Conservation (phyloP, 805 yeast species). For the Candida orba region DNA sequence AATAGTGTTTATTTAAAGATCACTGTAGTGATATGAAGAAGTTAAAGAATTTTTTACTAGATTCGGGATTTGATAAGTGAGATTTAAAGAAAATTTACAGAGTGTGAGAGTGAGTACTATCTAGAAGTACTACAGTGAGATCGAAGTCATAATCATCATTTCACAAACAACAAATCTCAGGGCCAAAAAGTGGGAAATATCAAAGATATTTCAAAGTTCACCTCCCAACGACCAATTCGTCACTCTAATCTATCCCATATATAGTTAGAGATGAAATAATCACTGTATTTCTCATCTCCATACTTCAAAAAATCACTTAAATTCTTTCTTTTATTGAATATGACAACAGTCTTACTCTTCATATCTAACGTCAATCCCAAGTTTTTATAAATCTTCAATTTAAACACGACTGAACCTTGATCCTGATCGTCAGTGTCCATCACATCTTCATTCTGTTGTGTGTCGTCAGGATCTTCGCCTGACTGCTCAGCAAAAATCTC, state of each 20-base stretch:
- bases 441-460: slow-evolving; percentile 28
- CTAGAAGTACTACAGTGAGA: too few species aligned
- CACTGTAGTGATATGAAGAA: too few species aligned
- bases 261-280: slow-evolving; percentile 64
- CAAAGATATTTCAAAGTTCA: background rate
- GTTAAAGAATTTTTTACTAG: too few species aligned
- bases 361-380: slow-evolving; percentile 49
- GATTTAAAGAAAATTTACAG: too few species aligned
- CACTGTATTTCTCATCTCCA: slow-evolving; percentile 46
- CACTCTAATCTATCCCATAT: slow-evolving; percentile 56
- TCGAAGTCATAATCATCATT: too few species aligned
- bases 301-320: slow-evolving; percentile 44
- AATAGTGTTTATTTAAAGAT: too few species aligned
- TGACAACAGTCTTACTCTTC: slow-evolving; percentile 36
- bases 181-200: too few species aligned
- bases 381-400: slow-evolving; percentile 51
- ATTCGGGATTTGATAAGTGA: background rate
- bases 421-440: too few species aligned
- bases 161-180: too few species aligned
- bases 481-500: slow-evolving; percentile 13
- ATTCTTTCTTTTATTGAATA: slow-evolving; percentile 41
- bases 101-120: too few species aligned
- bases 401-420: slow-evolving; percentile 34
- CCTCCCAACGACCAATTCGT: too few species aligned
- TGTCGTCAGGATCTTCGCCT: slow-evolving; percentile 16